Percentiles rank a stretch among this genome's conserved stretches.
phyloP scores from a whole-genome alignment of 2,329 filamentous ascomycete genomes.

The Rutstroemia sp. region DNA sequence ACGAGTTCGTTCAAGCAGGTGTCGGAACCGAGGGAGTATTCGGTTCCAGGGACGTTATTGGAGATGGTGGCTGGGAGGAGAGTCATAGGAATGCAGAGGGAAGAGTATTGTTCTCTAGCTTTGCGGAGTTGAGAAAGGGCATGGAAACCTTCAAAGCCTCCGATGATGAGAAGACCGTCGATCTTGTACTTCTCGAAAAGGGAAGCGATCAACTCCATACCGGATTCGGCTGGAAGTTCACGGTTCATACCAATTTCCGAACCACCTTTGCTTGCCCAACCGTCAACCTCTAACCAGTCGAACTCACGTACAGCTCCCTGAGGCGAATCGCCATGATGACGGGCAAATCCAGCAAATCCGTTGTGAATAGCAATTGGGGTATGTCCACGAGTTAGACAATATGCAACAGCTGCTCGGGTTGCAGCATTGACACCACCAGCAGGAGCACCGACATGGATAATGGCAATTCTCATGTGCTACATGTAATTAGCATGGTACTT shows the following conservation, averaged over 20 bases:
- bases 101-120: conserved; percentile 69
- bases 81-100: conserved; percentile 86
- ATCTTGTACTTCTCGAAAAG: conserved; percentile 83
- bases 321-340: conserved; percentile 81
- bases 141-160: conserved; percentile 95
- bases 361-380: conserved; percentile 91
- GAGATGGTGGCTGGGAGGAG: conserved; percentile 94
- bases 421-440: conserved; percentile 98
- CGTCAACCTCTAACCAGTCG: conserved; percentile 87
- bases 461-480: conserved; percentile 83
- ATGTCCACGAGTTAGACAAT: conserved; percentile 88
- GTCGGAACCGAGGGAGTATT: conserved; percentile 94
- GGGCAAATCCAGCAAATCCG: conserved; percentile 86
- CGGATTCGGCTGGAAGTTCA: conserved; percentile 76
- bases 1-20: conserved; percentile 95
- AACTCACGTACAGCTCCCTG: conserved; percentile 77
- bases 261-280: conserved; percentile 92
- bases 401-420: conserved; percentile 84
- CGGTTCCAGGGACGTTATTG: conserved; percentile 96
- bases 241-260: conserved; percentile 98
- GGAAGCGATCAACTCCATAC: conserved; percentile 73
- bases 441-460: conserved; percentile 93
- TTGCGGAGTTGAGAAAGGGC: conserved; percentile 80
- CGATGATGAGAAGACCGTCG: conserved; percentile 84
- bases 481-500: conserved; percentile 25